Evolutionary conservation across 495 filamentous ascomycete species (phyloP).

Genomic region (Trichoderma asperelloides): DNA sequence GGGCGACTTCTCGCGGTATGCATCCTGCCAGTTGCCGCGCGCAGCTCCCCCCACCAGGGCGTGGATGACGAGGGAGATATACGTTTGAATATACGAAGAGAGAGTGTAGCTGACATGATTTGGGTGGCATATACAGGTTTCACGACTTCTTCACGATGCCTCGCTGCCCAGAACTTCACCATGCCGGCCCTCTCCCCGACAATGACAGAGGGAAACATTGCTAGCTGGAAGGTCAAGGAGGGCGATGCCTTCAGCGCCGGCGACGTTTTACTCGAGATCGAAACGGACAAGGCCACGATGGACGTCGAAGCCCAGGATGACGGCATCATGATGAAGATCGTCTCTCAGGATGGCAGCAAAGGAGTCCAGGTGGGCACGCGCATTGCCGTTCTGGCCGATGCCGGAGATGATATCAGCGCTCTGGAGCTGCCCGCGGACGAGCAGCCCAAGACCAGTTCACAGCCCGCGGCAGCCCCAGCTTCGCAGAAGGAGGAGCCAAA

Average conservation of each 20-base stretch:
- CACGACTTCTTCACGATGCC: conserved; percentile 43
- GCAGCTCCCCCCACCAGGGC: conserved; percentile 32
- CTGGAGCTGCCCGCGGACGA: conserved; percentile 62
- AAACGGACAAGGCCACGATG: conserved; percentile 85
- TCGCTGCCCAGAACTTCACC: conserved; percentile 67
- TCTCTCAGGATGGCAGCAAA: conserved; percentile 60
- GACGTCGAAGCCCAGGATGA: conserved; percentile 86
- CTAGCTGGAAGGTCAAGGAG: conserved; percentile 68
- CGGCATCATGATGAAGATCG: conserved; percentile 69
- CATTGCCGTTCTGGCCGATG: conserved; percentile 69
- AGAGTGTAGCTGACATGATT: not conserved
- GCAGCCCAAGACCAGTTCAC: conserved; percentile 27
- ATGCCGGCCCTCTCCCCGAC: conserved; percentile 84
- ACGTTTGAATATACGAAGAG: conserved; percentile 15
- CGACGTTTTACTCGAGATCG: conserved; percentile 76
- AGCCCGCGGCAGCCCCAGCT: conserved; percentile 18
- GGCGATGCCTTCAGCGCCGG: conserved; percentile 67
- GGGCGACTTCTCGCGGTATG: conserved; percentile 3
- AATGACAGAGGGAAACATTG: conserved; percentile 80
- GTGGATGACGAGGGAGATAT: conserved; percentile 45
- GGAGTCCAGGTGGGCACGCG: conserved; percentile 59
- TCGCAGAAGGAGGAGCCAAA: conserved; percentile 15
- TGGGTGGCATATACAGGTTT: conserved; percentile 41
- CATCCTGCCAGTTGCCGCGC: not conserved
- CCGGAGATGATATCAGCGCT: conserved; percentile 60